phyloP scores from a whole-genome alignment of 495 filamentous ascomycete species.

The Penicillium paxilli region DNA sequence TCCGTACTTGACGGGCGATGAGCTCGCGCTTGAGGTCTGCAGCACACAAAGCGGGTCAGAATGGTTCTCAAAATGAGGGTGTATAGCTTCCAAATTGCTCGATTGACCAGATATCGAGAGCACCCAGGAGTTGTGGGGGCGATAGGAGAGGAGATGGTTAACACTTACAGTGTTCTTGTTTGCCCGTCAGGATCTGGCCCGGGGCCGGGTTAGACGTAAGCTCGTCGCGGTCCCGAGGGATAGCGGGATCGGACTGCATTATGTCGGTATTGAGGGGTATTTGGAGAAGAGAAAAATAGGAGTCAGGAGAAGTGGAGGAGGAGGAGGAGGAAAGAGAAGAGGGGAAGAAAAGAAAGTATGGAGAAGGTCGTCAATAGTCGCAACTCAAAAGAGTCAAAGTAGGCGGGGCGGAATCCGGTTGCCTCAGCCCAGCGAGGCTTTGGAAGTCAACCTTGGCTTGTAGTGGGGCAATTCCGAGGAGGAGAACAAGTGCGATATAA shows the following conservation, averaged over 20 bases:
- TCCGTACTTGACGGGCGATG: conserved; percentile 81
- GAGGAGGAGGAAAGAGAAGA: background rate
- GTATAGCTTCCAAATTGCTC: background rate
- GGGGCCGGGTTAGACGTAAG: conserved; percentile 34
- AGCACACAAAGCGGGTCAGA: background rate
- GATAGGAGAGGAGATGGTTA: background rate
- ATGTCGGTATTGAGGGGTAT: background rate
- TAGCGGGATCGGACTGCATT: conserved; percentile 5
- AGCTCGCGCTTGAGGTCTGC: conserved; percentile 97
- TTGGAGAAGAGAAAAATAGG: background rate
- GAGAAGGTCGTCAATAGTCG: background rate
- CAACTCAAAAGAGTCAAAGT: too few relatives aligned
- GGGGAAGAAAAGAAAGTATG: background rate
- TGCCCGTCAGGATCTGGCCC: conserved; percentile 74
- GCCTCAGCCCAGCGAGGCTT: conserved; percentile 12
- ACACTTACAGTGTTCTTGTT: conserved; percentile 92
- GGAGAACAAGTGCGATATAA: background rate
- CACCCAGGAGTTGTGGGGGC: background rate
- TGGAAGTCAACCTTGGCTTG: too few relatives aligned
- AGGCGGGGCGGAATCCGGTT: conserved; percentile 15
- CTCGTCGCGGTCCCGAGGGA: conserved; percentile 2
- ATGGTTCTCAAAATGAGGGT: background rate
- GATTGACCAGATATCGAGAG: too few relatives aligned
- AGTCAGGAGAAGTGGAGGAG: background rate
- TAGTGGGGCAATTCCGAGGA: background rate